phyloP scores from a whole-genome alignment of 129 eudicot genomes.

The Sambucus nigra region DNA sequence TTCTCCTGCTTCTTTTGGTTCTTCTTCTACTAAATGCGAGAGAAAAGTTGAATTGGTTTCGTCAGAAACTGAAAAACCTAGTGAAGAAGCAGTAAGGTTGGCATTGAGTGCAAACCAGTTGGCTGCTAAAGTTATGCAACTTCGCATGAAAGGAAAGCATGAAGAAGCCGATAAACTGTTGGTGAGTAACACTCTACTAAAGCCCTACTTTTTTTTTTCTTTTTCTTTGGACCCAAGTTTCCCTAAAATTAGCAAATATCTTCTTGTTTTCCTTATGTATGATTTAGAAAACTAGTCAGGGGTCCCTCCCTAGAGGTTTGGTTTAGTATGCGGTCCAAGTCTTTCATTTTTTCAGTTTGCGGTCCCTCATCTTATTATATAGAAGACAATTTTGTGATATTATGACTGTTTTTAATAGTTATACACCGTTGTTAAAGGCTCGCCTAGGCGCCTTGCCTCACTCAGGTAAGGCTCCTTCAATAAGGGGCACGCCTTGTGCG shows the following conservation, averaged over 20 bases:
- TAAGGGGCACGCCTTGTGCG: too few relatives aligned
- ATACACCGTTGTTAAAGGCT: too few relatives aligned
- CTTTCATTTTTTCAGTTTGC: too few relatives aligned
- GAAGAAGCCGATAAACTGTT: constrained; percentile 76
- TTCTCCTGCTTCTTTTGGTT: constrained; percentile 8
- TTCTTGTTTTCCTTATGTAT: too few relatives aligned
- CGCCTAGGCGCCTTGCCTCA: too few relatives aligned
- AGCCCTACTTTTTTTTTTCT: constrained; percentile 1
- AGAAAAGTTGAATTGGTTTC: constrained; percentile 12
- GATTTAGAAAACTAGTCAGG: too few relatives aligned
- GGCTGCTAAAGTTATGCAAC: constrained; percentile 90
- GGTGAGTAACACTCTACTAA: constrained; percentile 28
- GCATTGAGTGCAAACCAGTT: constrained; percentile 74
- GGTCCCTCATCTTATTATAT: too few relatives aligned
- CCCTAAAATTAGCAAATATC: neutral
- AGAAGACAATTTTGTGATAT: too few relatives aligned
- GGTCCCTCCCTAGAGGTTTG: too few relatives aligned
- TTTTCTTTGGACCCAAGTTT: neutral
- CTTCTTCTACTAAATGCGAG: constrained; percentile 17
- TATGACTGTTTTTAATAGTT: too few relatives aligned
- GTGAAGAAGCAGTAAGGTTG: constrained; percentile 26
- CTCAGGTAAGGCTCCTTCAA: too few relatives aligned
- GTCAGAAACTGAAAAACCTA: constrained; percentile 14
- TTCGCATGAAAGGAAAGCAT: constrained; percentile 88
- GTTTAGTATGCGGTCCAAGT: too few relatives aligned